Percentiles rank a stretch among this genome's conserved stretches.
Conservation (phyloP, 2,329 filamentous ascomycete species). For the Penicillium brevicompactum region DNA sequence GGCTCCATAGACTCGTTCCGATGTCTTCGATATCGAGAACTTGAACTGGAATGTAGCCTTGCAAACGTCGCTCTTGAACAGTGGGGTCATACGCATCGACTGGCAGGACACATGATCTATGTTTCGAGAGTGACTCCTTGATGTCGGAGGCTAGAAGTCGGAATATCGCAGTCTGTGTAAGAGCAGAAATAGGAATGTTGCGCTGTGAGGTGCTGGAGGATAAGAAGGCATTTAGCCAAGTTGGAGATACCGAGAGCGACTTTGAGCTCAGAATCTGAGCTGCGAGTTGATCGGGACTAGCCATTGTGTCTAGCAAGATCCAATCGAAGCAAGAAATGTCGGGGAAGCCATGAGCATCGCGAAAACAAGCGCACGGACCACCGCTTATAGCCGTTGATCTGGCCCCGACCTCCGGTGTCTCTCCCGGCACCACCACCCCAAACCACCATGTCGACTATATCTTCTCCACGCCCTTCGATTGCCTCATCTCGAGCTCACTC, state of each 20-base stretch:
- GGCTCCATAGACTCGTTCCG: constrained; percentile 76
- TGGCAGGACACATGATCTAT: constrained; percentile 54
- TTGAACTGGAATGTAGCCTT: constrained; percentile 71
- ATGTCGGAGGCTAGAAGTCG: constrained; percentile 80
- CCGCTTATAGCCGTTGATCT: constrained; percentile 26
- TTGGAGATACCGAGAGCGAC: constrained; percentile 56
- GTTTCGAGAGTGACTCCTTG: constrained; percentile 60
- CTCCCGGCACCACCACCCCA: constrained; percentile 6
- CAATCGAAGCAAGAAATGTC: constrained; percentile 2
- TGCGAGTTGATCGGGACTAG: constrained; percentile 40
- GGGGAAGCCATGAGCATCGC: constrained; percentile 9
- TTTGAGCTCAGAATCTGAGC: constrained; percentile 59
- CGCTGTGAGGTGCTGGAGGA: constrained; percentile 54
- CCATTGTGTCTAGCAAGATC: constrained; percentile 23
- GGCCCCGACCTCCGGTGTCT: constrained; percentile 2
- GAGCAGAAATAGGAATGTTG: constrained; percentile 65
- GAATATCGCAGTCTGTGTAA: constrained; percentile 77
- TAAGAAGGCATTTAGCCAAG: constrained; percentile 68
- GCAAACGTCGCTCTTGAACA: constrained; percentile 59
- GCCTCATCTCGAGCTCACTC: constrained; percentile 56
- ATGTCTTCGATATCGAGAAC: constrained; percentile 86
- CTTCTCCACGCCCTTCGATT: constrained; percentile 62
- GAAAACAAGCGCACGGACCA: constrained; percentile 29
- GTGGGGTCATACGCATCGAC: constrained; percentile 56
- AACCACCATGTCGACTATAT: constrained; percentile 58